A percentile compares a stretch with the other conserved stretches of the same genome.
Conservation (phyloP, 108 stramenopile species). For the Skeletonema grethae region DNA sequence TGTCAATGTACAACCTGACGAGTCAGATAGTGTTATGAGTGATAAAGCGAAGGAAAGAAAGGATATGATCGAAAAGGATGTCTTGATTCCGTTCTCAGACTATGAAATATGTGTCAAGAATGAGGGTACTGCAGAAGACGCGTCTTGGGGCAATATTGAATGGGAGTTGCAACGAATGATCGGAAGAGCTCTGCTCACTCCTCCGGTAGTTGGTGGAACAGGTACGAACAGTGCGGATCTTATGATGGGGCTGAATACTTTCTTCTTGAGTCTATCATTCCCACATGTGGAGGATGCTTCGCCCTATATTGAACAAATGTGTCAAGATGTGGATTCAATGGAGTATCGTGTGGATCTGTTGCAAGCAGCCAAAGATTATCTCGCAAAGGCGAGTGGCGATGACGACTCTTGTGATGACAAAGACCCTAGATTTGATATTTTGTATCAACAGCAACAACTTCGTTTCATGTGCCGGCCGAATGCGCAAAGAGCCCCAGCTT, state of each 20-base stretch:
- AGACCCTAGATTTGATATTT: conserved; percentile 77
- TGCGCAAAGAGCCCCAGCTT: conserved; percentile 68
- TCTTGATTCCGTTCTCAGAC: conserved; percentile 74
- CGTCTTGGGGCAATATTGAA: conserved; percentile 70
- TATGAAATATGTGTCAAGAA: conserved; percentile 85
- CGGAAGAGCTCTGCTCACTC: conserved; percentile 73
- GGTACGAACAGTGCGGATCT: conserved; percentile 73
- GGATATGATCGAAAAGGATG: conserved; percentile 53
- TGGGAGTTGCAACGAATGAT: conserved; percentile 81
- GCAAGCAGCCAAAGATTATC: conserved; percentile 38
- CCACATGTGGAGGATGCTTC: conserved; percentile 75
- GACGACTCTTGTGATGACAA: conserved; percentile 14
- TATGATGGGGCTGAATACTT: conserved; percentile 85
- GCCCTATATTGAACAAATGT: conserved; percentile 85
- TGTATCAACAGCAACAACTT: conserved; percentile 77
- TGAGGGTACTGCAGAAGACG: conserved; percentile 51
- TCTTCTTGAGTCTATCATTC: conserved; percentile 82
- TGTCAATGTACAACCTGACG: conserved; percentile 72
- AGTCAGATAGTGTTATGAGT: conserved; percentile 20
- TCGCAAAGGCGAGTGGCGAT: not conserved
- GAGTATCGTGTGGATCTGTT: conserved; percentile 90
- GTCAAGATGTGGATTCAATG: conserved; percentile 89
- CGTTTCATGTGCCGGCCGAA: conserved; percentile 70
- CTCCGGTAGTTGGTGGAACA: conserved; percentile 69
- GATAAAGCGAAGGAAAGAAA: conserved; percentile 42